Evolutionary conservation across 2,329 filamentous ascomycete genomes (phyloP), one percentile per base, ranked within the genome.

Genomic region (Aspergillus jensenii): DNA sequence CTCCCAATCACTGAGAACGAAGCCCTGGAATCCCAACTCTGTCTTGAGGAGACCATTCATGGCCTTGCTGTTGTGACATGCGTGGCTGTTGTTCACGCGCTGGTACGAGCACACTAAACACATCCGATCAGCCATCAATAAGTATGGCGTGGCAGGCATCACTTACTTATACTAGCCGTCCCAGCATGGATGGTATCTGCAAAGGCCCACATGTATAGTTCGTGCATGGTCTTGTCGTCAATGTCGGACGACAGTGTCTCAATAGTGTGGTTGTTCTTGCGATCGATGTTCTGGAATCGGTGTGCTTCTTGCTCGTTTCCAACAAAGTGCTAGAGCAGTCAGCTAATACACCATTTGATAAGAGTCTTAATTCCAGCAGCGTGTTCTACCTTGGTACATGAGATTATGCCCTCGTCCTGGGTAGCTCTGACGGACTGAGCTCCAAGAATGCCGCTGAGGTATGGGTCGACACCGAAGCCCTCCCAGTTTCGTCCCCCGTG

Each of bases 31-130:
- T 44, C 89, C 90, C 0, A 93, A 81, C 72, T 95, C 90, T 27
- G 84, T 84, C 78, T 93, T 95, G 64, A 95, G 79, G 9, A 93
- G 74, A 46, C 87, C 86, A 70, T 95, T 95, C 61, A 91, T 77
- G 5, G 88, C 76, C 70, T 90, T 87, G 49, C 87, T 90, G 78
- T 95, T 93, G 67, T 93, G 88, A 74, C 90, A 93, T 19, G 74
- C 82, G 62, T 92, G 91, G 5, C 86, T 90, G 74, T 91, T 91
- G 79, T 96, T 95, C 73, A 92, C 70, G 64, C 90, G 87, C 63
- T 79, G 66, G 49, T 79, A 79, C 0, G 70, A 75, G 62, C 86
- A 89, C 87, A 89, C 89, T 43, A 88, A 72, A 0, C 81, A 83
- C 0, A 31, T 31, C 27, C 4, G 27, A 31, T 31, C 9, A 31